phyloP scores from a whole-genome alignment of 2,329 filamentous ascomycete species.

The Pseudogymnoascus destructans region DNA sequence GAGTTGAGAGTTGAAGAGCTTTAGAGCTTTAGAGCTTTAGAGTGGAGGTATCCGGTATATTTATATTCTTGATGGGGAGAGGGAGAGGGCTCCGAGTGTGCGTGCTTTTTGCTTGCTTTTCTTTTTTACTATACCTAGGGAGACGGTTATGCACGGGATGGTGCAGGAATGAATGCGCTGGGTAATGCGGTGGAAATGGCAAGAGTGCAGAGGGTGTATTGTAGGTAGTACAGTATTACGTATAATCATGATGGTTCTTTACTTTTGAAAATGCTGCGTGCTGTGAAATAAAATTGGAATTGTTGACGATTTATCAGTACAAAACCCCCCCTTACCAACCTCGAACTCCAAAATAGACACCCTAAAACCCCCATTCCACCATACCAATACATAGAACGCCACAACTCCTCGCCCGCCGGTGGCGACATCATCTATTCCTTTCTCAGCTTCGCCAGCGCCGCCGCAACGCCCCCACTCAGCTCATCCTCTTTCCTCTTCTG shows the following conservation, averaged over 20 bases:
- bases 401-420: background rate
- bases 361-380: background rate
- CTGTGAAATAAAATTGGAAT: background rate
- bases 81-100: background rate
- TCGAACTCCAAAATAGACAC: background rate
- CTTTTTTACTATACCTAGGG: slow-evolving; percentile 1
- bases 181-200: background rate
- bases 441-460: slow-evolving; percentile 45
- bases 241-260: background rate
- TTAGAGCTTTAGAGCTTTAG: background rate
- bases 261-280: background rate
- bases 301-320: background rate
- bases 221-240: background rate
- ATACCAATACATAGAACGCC: background rate
- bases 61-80: background rate
- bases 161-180: background rate
- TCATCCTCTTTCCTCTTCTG: slow-evolving; percentile 28
- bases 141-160: background rate
- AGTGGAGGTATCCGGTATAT: background rate
- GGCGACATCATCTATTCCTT: slow-evolving; percentile 26
- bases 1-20: background rate
- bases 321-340: background rate
- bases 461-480: slow-evolving; percentile 45
- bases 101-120: background rate
- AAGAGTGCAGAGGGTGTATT: background rate